These are phyloP conservation scores for Leptodermis oblonga DNA, from an alignment of 257 asterid genomes.

Conservation along the genomic window DNA sequence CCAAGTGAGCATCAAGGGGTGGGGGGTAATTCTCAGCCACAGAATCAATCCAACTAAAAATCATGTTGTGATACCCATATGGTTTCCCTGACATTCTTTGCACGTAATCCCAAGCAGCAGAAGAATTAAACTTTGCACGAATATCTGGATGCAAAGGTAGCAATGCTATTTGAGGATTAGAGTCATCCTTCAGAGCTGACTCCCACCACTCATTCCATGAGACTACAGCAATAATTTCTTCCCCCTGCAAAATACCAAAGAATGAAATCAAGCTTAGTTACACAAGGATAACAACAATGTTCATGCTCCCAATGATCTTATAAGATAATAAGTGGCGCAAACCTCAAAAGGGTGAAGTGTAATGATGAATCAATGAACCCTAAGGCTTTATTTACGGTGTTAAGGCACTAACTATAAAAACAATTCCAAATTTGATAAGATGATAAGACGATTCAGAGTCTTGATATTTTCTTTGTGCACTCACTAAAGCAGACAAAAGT, in stretches of 20 bases:
- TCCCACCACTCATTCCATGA: slow-evolving; percentile 99
- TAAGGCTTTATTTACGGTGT: background rate
- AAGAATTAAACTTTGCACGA: slow-evolving; percentile 68
- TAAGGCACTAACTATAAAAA: background rate
- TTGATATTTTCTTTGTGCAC: background rate
- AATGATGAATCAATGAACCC: background rate
- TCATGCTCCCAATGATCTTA: background rate
- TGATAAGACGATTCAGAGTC: background rate
- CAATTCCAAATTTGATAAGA: background rate
- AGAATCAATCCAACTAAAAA: slow-evolving; percentile 99
- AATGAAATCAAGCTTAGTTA: background rate
- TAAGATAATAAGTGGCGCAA: background rate
- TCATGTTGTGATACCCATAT: slow-evolving; percentile 98
- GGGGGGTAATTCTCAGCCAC: slow-evolving; percentile 92
- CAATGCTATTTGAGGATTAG: slow-evolving; percentile 93
- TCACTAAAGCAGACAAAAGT: background rate
- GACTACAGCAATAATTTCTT: slow-evolving; percentile 76
- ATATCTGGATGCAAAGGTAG: slow-evolving; percentile 86
- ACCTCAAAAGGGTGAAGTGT: background rate
- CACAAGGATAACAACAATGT: background rate
- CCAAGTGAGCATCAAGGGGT: slow-evolving; percentile 99
- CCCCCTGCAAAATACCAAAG: slow-evolving; percentile 62
- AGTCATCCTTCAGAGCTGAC: slow-evolving; percentile 67
- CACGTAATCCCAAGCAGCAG: slow-evolving; percentile 94
- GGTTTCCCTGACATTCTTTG: slow-evolving; percentile 94